A percentile compares a stretch with the other conserved stretches of the same genome.
Evolutionary conservation across 345 rosid genomes (phyloP).

Genomic region (Toxicodendron radicans): DNA sequence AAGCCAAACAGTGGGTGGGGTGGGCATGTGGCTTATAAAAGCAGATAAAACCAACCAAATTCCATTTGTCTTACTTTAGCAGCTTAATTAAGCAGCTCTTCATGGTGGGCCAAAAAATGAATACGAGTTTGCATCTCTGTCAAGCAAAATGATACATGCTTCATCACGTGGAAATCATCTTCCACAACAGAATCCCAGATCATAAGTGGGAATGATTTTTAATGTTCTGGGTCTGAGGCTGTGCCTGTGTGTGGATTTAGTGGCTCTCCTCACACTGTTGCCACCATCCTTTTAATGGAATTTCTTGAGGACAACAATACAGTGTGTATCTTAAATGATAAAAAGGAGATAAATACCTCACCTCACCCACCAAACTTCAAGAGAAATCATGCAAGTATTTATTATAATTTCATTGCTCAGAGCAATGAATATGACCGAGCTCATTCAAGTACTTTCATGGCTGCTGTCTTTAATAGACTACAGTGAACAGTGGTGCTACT

Average conservation of each 20-base stretch:
- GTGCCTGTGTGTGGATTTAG: neutral
- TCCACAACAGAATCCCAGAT: neutral
- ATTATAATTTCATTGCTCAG: too few relatives aligned
- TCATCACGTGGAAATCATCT: neutral
- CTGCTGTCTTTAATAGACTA: too few relatives aligned
- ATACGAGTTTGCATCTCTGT: neutral
- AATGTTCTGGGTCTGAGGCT: neutral
- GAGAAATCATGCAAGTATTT: neutral
- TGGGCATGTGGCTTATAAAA: neutral
- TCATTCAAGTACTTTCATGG: too few relatives aligned
- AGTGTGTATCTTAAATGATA: too few relatives aligned
- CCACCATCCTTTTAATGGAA: too few relatives aligned
- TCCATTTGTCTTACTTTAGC: neutral
- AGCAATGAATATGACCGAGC: too few relatives aligned
- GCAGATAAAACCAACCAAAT: neutral
- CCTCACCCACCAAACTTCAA: too few relatives aligned
- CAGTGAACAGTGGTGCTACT: neutral
- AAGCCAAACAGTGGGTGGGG: neutral
- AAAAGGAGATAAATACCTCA: too few relatives aligned
- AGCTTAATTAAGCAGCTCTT: neutral
- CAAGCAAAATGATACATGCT: conserved; percentile 2
- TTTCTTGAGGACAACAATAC: too few relatives aligned
- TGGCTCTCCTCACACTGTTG: neutral
- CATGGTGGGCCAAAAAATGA: neutral
- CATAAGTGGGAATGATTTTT: neutral